Conservation (phyloP, 257 asterid species). For the Jacaranda mimosifolia region DNA sequence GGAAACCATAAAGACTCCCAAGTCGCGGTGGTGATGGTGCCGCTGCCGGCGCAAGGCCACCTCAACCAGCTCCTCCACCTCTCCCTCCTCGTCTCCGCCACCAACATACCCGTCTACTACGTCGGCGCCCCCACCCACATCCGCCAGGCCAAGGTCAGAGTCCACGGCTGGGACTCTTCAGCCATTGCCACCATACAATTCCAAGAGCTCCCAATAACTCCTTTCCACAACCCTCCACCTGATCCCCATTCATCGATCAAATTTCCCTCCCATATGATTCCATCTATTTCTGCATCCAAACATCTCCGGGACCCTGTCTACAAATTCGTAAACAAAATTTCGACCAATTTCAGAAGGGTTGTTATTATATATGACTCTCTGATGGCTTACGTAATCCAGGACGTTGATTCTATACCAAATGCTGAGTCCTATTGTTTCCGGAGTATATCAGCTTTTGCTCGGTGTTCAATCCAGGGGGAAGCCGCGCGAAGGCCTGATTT, state of each 20-base stretch:
- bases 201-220: slow-evolving; percentile 43
- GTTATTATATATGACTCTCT: slow-evolving; percentile 55
- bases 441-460: slow-evolving; percentile 42
- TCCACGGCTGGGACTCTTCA: slow-evolving; percentile 36
- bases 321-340: slow-evolving; percentile 30
- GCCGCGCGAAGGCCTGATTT: slow-evolving; percentile 36
- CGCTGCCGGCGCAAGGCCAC: slow-evolving; percentile 60
- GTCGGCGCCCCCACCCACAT: slow-evolving; percentile 50
- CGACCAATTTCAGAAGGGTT: slow-evolving; percentile 29
- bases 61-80: slow-evolving; percentile 58
- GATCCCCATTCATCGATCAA: slow-evolving; percentile 47
- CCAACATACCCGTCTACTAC: slow-evolving; percentile 41
- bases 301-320: slow-evolving; percentile 51
- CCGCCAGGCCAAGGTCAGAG: slow-evolving; percentile 52
- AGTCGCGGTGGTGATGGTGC: slow-evolving; percentile 49
- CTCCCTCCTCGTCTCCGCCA: slow-evolving; percentile 47
- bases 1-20: no score
- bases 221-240: slow-evolving; percentile 47
- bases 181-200: slow-evolving; percentile 29
- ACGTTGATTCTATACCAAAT: slow-evolving; percentile 46
- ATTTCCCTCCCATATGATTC: slow-evolving; percentile 58
- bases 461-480: slow-evolving; percentile 31
- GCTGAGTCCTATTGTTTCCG: slow-evolving; percentile 56
- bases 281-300: slow-evolving; percentile 41
- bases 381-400: slow-evolving; percentile 60